These are phyloP conservation scores for Aspergillus ruber DNA, from an alignment of 2,329 filamentous ascomycete genomes.

Conservation along the genomic window DNA sequence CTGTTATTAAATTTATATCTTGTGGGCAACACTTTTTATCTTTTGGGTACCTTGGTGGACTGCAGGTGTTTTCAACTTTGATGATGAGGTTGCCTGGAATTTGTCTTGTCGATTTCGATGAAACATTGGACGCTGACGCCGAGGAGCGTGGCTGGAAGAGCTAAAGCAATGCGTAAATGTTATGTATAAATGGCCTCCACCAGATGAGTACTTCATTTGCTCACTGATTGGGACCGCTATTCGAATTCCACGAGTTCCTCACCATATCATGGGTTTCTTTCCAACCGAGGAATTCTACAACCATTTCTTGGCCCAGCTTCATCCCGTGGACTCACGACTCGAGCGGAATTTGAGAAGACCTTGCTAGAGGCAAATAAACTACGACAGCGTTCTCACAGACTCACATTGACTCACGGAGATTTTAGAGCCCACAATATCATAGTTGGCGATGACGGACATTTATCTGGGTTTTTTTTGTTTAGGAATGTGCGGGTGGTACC, in stretches of 20 bases:
- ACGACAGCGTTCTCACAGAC: not conserved
- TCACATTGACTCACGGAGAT: conserved; percentile 13
- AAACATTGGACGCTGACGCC: conserved; percentile 20
- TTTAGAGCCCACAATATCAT: conserved; percentile 12
- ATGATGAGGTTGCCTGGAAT: conserved; percentile 37
- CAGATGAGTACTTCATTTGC: conserved; percentile 18
- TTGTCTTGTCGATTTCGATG: conserved; percentile 21
- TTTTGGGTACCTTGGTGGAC: no score
- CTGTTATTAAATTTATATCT: conserved; percentile 27
- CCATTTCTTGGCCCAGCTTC: conserved; percentile 24
- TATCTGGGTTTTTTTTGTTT: conserved; percentile 5
- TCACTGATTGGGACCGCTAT: conserved; percentile 26
- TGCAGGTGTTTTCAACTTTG: conserved; percentile 23
- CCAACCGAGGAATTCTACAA: conserved; percentile 21
- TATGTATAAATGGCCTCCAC: conserved; percentile 32
- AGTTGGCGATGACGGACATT: conserved; percentile 8
- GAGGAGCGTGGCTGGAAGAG: conserved; percentile 29
- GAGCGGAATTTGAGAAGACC: conserved; percentile 18
- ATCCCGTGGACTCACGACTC: conserved; percentile 20
- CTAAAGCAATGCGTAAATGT: conserved; percentile 26
- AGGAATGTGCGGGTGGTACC: not conserved
- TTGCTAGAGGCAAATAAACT: conserved; percentile 15
- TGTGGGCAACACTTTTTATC: conserved; percentile 12
- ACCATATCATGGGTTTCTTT: conserved; percentile 28
- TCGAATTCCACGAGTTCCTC: conserved; percentile 27